Base-by-base conservation (phyloP, 805 yeast genomes). In the Hanseniaspora nectarophila region DNA sequence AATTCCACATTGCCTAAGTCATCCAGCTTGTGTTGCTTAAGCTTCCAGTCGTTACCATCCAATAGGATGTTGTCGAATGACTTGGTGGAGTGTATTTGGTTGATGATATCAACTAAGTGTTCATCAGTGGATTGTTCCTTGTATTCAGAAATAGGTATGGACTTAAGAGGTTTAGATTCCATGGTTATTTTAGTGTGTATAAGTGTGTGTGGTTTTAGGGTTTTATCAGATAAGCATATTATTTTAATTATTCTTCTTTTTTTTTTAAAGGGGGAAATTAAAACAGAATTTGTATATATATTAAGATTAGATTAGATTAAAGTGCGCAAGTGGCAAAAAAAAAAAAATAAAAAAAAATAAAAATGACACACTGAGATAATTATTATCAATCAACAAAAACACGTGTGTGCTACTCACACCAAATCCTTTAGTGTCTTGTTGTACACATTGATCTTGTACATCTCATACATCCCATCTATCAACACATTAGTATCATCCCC, bases 81-180 rank as follows among this genome's bases (percentile, higher is more conserved):
- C 15, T 32, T 16, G 8, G 43, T 40, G 9, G 53, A 49, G 43
- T 49, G 53, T 7, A 49, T 49, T 29, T 49, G 46, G 23, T 49
- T 42, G 34, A 49, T 49, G 18, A 49, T 34, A 15, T 40, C 46
- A 16, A 49, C 34, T 13, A 49, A 20, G 8, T 49, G 20, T 42
- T 20, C n/a, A 20, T 49, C 43, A 33, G 53, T 46, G 3, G 46
- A 42, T n/a, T 24, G 35, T 20, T 49, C 53, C 24, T 49, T 49
- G 35, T 49, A 49, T 15, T 49, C 53, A n/a, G 21, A 33, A 8
- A 49, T 33, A 16, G 20, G 5, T n/a, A 49, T 35, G 13, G 46
- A 24, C 20, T 39, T 39, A 2, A 40, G 12, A 24, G 45, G 12
- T 16, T 45, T 37, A 37, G 12, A 20, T 10, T 33, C 20, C 37